Evolutionary conservation across 352 stramenopile genomes (phyloP), one percentile per base, ranked within the genome.

Genomic region (Phytophthora boehmeriae): DNA sequence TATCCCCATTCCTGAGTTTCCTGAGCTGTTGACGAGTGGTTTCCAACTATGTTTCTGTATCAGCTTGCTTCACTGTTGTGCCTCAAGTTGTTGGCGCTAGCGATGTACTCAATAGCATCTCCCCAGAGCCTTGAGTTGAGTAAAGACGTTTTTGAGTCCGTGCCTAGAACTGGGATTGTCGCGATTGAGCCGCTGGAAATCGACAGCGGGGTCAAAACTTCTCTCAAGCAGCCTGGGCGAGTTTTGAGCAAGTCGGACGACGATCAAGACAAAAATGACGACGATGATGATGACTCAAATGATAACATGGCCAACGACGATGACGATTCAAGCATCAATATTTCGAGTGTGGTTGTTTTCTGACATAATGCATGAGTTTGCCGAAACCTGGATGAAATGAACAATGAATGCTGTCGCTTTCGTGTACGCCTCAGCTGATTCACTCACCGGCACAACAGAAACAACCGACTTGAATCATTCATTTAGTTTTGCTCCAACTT

Each of bases 221-320:
- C 6, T 30, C 25, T 16, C 34, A 11, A 39, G 9, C 10, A 39
- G 3, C 2, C 34, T 39, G 34, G 17, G 4, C 53, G 52, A 22
- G 39, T 20, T 8, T 52, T 63, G 20, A 49, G 19, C 32, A 34
- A 63, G 8, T 44, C 41, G 38, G 60, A 63, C 11, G 59, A 67
- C 54, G 52, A 68, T 35, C 47, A 49, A 3, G 39, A 62, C 36
- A 50, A 66, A 10, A 36, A 59, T 20, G 41, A 54, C 13, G 30
- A 55, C 14, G 58, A 66, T 22, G 58, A 66, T 48, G 32, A 61
- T 9, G 28, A 66, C 27, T 42, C n/a, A n/a, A n/a, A n/a, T n/a
- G n/a, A n/a, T n/a, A n/a, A n/a, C n/a, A n/a, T n/a, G n/a, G n/a
- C n/a, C n/a, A 30, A 54, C 47, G 47, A 54, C 17, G 30, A 25